These are phyloP conservation scores for Wickerhamomyces chaumierensis DNA, from an alignment of 805 yeast genomes.

Conservation along the genomic window DNA sequence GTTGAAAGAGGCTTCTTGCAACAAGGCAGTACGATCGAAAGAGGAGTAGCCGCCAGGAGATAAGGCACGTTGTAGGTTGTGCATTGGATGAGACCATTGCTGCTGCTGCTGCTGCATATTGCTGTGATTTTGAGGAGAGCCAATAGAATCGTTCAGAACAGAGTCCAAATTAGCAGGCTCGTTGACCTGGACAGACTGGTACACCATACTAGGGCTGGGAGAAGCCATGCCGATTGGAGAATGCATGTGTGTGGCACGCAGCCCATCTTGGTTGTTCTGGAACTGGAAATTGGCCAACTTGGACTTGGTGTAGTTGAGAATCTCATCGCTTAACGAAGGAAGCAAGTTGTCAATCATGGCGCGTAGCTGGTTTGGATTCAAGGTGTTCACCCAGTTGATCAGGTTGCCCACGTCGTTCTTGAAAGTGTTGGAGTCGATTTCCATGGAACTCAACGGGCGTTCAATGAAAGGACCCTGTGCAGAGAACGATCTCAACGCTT, in stretches of 20 bases:
- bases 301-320: conserved; percentile 35
- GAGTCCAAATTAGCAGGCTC: conserved; percentile 29
- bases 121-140: conserved; percentile 14
- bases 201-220: no score
- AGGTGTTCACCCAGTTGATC: conserved; percentile 38
- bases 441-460: conserved; percentile 20
- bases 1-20: conserved; percentile 17
- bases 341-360: conserved; percentile 44
- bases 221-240: no score
- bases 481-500: conserved; percentile 13
- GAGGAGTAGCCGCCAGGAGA: conserved; percentile 14
- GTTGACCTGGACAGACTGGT: conserved; percentile 12
- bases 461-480: conserved; percentile 14
- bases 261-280: conserved; percentile 4
- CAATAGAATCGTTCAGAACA: conserved; percentile 19
- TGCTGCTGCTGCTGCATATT: conserved; percentile 26
- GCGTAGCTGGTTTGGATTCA: conserved; percentile 40
- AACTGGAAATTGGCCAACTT: conserved; percentile 27
- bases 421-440: conserved; percentile 25
- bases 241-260: no score
- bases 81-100: conserved; percentile 23
- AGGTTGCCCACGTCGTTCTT: conserved; percentile 39
- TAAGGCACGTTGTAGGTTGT: conserved; percentile 21
- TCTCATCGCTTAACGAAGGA: conserved; percentile 38
- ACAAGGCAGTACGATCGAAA: conserved; percentile 8